phyloP scores from a whole-genome alignment of 306 rosid species.

The Rubus idaeus region DNA sequence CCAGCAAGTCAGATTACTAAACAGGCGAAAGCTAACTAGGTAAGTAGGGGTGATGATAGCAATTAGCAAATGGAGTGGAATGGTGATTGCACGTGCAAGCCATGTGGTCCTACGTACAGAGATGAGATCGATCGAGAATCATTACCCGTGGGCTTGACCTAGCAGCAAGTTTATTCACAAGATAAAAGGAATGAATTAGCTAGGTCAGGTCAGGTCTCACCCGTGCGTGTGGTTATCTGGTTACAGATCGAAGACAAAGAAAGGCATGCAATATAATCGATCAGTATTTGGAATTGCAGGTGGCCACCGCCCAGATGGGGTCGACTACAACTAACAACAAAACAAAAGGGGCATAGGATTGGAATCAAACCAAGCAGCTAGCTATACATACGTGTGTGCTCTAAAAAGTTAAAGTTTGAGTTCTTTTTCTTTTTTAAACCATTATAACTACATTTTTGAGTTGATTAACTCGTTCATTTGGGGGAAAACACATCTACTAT shows the following conservation, averaged over 20 bases:
- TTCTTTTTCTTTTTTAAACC: not conserved
- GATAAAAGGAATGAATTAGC: not conserved
- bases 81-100: constrained; percentile 14
- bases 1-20: no score
- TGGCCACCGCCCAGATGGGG: not conserved
- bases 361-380: not conserved
- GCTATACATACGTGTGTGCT: not conserved
- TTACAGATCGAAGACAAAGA: not conserved
- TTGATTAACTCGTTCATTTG: not conserved
- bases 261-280: not conserved
- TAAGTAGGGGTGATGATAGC: not conserved
- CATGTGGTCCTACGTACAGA: constrained; percentile 4
- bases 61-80: not conserved
- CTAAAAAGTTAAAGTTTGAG: not conserved
- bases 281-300: no score
- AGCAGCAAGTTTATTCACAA: not conserved
- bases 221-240: constrained; percentile 10
- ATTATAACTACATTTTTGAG: not conserved
- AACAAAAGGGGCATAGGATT: not conserved
- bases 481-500: not conserved
- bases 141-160: constrained; percentile 16
- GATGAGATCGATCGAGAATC: not conserved
- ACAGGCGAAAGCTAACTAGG: no score
- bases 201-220: not conserved
- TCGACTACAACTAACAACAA: not conserved